Conservation (phyloP, 225 moss, liverwort and hornwort genomes). For the Takakia lepidozioides region DNA sequence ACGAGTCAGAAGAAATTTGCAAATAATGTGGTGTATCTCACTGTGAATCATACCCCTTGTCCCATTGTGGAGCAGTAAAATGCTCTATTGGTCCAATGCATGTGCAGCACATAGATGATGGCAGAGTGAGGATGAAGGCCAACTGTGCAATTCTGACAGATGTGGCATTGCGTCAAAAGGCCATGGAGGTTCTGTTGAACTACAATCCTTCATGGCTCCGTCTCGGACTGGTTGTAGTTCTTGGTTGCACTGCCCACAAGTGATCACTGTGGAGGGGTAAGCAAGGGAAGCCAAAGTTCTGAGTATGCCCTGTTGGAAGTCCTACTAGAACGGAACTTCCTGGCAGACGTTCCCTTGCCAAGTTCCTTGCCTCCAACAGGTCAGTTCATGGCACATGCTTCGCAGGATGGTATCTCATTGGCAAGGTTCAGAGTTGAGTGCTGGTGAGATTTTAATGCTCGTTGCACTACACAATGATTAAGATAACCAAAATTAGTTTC, state of each 20-base stretch:
- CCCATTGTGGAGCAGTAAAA: too few relatives aligned
- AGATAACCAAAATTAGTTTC: too few relatives aligned
- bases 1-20: too few relatives aligned
- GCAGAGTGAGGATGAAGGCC: slow-evolving; percentile 78
- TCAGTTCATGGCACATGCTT: slow-evolving; percentile 11
- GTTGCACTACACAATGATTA: too few relatives aligned
- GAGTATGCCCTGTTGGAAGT: slow-evolving; percentile 51
- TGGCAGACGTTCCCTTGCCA: slow-evolving; percentile 55
- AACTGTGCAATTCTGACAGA: slow-evolving; percentile 56
- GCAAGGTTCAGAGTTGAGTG: too few relatives aligned
- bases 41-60: too few relatives aligned
- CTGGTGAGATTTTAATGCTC: too few relatives aligned
- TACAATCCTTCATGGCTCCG: slow-evolving; percentile 71
- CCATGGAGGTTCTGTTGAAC: slow-evolving; percentile 56
- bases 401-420: too few relatives aligned
- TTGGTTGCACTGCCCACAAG: slow-evolving; percentile 28
- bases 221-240: slow-evolving; percentile 60
- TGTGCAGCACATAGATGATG: slow-evolving; percentile 77
- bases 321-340: slow-evolving; percentile 64
- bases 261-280: too few relatives aligned
- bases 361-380: slow-evolving; percentile 62
- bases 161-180: slow-evolving; percentile 67
- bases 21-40: too few relatives aligned
- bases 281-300: slow-evolving; percentile 1
- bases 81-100: background rate